Percentiles rank a stretch among this genome's conserved stretches.
These are phyloP conservation scores for Suillus ampliporus DNA, from an alignment of 768 basidiomycete species.

Conservation along the genomic window DNA sequence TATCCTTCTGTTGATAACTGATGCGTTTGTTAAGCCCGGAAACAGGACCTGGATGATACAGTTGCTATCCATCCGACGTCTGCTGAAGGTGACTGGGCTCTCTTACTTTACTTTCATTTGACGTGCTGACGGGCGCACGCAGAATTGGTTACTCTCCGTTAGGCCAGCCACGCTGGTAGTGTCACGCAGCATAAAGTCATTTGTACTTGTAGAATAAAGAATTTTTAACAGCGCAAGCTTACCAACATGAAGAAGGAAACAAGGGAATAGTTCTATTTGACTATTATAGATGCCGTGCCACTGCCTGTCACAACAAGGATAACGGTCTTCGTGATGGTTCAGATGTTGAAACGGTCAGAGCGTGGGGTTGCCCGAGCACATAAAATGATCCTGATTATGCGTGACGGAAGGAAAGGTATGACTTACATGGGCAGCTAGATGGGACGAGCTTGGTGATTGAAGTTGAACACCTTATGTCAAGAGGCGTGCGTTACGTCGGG, in stretches of 20 bases:
- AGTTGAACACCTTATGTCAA: no score
- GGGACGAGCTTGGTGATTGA: no score
- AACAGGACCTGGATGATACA: slow-evolving; percentile 84
- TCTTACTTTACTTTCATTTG: slow-evolving; percentile 1
- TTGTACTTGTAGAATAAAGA: slow-evolving; percentile 1
- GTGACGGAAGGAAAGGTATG: no score
- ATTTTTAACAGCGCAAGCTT: background rate
- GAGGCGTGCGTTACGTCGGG: no score
- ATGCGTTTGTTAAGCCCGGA: slow-evolving; percentile 52
- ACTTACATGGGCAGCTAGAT: no score
- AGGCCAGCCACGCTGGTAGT: slow-evolving; percentile 3
- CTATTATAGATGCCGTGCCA: background rate
- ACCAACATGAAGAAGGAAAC: background rate
- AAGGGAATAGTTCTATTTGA: no score
- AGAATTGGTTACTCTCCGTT: slow-evolving; percentile 67
- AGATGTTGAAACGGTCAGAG: no score
- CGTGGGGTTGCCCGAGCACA: no score
- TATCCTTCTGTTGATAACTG: background rate
- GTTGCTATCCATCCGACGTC: slow-evolving; percentile 94
- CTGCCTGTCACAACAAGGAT: no score
- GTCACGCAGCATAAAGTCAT: background rate
- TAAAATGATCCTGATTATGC: no score
- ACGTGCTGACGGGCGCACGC: slow-evolving; percentile 21
- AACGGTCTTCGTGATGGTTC: no score
- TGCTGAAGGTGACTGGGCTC: slow-evolving; percentile 65